A percentile compares a stretch with the other conserved stretches of the same genome.
phyloP scores from a whole-genome alignment of 441 rosid genomes.

The Metrosideros polymorpha region DNA sequence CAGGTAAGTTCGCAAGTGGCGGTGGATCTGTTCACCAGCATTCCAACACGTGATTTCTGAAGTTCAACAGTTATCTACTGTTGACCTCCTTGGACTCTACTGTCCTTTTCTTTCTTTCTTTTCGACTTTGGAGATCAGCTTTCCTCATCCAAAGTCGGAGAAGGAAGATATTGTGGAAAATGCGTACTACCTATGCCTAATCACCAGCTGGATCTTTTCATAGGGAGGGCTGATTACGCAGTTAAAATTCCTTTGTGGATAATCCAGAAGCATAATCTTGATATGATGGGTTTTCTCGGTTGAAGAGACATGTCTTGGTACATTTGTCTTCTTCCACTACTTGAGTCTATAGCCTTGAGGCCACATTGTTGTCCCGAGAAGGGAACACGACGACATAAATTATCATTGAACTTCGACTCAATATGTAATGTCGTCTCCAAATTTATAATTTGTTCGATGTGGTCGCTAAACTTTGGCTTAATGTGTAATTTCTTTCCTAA shows the following conservation, averaged over 20 bases:
- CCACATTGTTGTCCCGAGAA: background rate
- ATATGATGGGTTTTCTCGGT: background rate
- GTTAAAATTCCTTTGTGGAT: background rate
- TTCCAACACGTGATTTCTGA: background rate
- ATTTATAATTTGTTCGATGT: too few relatives aligned
- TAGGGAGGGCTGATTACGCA: background rate
- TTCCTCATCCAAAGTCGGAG: background rate
- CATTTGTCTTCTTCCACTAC: background rate
- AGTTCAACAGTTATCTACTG: background rate
- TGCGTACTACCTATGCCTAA: background rate
- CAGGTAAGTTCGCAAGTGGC: too few relatives aligned
- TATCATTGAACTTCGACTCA: too few relatives aligned
- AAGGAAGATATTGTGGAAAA: background rate
- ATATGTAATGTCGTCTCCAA: fast-evolving
- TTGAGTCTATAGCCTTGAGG: background rate
- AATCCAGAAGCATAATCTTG: background rate
- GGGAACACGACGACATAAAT: too few relatives aligned
- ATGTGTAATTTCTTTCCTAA: too few relatives aligned
- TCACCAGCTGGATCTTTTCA: background rate
- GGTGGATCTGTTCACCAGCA: background rate
- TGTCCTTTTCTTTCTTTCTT: background rate
- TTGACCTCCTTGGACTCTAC: background rate
- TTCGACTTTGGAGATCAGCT: background rate
- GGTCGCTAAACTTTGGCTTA: too few relatives aligned
- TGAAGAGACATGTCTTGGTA: background rate